Evolutionary conservation across 2,329 filamentous ascomycete species (phyloP), one percentile per base, ranked within the genome.

Genomic region (Sclerotinia borealis): DNA sequence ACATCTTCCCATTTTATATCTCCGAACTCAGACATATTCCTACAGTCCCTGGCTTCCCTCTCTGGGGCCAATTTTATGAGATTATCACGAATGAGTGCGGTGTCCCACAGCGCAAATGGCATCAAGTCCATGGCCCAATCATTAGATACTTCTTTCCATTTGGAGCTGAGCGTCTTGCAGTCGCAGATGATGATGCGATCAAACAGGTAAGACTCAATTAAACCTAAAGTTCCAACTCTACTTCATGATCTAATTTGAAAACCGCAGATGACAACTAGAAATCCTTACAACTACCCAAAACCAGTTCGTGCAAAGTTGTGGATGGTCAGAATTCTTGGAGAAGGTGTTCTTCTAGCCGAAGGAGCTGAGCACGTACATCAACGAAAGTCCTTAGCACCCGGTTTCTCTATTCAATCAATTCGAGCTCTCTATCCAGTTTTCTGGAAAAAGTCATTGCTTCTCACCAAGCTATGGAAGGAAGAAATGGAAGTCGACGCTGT

Each of bases 321-420:
- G 4, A 78, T 93, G 17, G 83, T 81, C 2, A 81, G 84, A 29
- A 80, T 92, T 41, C 78, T 93, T 11, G 88, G 90, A 9, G 77
- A 87, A 10, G 89, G 90, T n/a, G 78, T 93, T 8, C 77, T 96
- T 43, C 79, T 96, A 10, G 89, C 91, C 1, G 92, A 97, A 75
- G 92, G 92, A n/a, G 59, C 55, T 9, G 68, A 67, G 22, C 68
- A 69, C 36, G 62, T 68, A 17, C 68, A 69, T 71, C 89, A 92
- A 77, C 84, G 92, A 51, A 92, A 89, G 73, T 85, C 87, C 63
- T 82, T 96, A 31, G 84, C 88, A 77, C 91, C 91, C 0, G 90
- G 91, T 1, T 96, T 96, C 74, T 82, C 85, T 22, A 95, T 91
- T 72, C 84, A 90, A 17, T 90, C 93, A 69, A 81, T 96, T 75